Conservation (phyloP, 805 yeast species). For the Wickerhamomyces tratensis region DNA sequence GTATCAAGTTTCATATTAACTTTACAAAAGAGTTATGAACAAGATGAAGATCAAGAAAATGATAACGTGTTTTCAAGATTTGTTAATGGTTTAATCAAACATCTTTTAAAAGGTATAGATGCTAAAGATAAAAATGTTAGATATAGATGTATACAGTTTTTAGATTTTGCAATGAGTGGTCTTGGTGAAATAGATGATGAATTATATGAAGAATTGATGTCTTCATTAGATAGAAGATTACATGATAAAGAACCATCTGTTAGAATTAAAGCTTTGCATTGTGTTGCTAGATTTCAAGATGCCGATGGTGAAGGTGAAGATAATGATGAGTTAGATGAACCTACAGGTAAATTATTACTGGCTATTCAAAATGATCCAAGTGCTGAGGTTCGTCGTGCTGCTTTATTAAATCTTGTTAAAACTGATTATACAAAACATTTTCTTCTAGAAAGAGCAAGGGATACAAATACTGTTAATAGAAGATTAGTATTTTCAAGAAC, state of each 20-base stretch:
- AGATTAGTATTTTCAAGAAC: conserved; percentile 61
- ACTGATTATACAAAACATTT: conserved; percentile 41
- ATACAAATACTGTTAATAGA: conserved; percentile 62
- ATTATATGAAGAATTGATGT: conserved; percentile 51
- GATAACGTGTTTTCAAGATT: conserved; percentile 37
- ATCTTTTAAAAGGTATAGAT: conserved; percentile 68
- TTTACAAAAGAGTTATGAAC: conserved; percentile 24
- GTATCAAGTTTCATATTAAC: conserved; percentile 48
- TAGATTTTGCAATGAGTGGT: conserved; percentile 61
- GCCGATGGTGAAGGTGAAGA: conserved; percentile 17
- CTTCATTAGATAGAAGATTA: conserved; percentile 51
- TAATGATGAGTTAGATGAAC: conserved; percentile 31
- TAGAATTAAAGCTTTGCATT: conserved; percentile 75
- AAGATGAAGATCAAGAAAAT: conserved; percentile 27
- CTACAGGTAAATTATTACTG: conserved; percentile 35
- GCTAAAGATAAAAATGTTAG: conserved; percentile 72
- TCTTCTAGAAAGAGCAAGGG: conserved; percentile 76
- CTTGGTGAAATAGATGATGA: conserved; percentile 71
- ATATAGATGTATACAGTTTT: conserved; percentile 66
- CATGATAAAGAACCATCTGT: conserved; percentile 71
- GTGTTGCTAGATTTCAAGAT: conserved; percentile 72
- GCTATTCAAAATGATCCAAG: conserved; percentile 69
- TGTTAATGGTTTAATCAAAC: conserved; percentile 50
- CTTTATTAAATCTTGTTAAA: conserved; percentile 59
- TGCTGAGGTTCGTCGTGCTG: conserved; percentile 85